These are phyloP conservation scores for Setomelanomma holmii DNA, from an alignment of 2,329 filamentous ascomycete genomes.

Conservation along the genomic window DNA sequence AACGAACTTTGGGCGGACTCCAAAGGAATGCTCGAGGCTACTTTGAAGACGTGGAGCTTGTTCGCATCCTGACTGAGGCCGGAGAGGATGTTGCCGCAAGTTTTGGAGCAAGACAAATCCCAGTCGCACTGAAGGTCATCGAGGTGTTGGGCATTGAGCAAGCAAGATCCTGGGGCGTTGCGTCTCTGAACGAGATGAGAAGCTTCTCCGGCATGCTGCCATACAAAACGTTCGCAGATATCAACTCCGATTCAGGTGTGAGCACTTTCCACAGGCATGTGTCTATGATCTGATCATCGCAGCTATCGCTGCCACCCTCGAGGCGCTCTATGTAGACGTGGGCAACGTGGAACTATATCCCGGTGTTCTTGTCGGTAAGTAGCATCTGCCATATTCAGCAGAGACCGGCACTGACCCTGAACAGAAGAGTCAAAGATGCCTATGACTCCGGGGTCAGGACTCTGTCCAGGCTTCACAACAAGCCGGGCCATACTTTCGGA, in stretches of 20 bases:
- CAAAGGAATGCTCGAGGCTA: slow-evolving; percentile 67
- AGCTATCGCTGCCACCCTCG: slow-evolving; percentile 51
- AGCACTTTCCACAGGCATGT: too few relatives aligned
- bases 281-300: too few relatives aligned
- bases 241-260: slow-evolving; percentile 66
- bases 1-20: slow-evolving; percentile 71
- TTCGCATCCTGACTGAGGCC: slow-evolving; percentile 68
- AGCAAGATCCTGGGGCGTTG: slow-evolving; percentile 73
- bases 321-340: slow-evolving; percentile 60
- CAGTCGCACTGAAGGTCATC: slow-evolving; percentile 49
- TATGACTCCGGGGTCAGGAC: slow-evolving; percentile 69
- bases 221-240: slow-evolving; percentile 77
- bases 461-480: slow-evolving; percentile 76
- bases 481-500: slow-evolving; percentile 76
- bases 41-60: slow-evolving; percentile 76
- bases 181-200: slow-evolving; percentile 79
- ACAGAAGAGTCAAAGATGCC: slow-evolving; percentile 74
- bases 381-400: too few relatives aligned
- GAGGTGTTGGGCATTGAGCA: slow-evolving; percentile 80
- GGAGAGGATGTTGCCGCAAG: slow-evolving; percentile 71
- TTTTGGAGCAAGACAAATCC: slow-evolving; percentile 59
- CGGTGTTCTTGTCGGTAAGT: slow-evolving; percentile 73
- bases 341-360: slow-evolving; percentile 70
- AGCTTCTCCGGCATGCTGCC: slow-evolving; percentile 76
- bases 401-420: too few relatives aligned